phyloP scores from a whole-genome alignment of 2,329 filamentous ascomycete species.

The Magnaporthiopsis rhizophila region DNA sequence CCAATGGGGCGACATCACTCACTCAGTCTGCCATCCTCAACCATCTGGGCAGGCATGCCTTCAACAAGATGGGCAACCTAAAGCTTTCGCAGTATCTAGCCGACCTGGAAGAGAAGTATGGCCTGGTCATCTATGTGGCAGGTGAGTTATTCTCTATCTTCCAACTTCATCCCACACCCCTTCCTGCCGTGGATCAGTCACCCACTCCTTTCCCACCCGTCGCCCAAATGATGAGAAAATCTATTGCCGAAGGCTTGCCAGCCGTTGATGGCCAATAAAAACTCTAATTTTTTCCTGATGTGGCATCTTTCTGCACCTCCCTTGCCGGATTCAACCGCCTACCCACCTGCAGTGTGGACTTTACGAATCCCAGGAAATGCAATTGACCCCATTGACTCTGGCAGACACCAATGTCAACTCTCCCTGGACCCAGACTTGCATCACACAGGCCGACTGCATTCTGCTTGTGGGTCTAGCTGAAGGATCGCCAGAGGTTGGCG shows the following conservation, averaged over 20 bases:
- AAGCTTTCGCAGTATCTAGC: slow-evolving; percentile 94
- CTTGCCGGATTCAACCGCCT: background rate
- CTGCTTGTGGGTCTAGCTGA: slow-evolving; percentile 87
- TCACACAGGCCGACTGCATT: slow-evolving; percentile 93
- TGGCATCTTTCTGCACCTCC: slow-evolving; percentile 8
- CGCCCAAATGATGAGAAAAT: slow-evolving; percentile 42
- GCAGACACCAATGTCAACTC: slow-evolving; percentile 91
- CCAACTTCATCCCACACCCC: background rate
- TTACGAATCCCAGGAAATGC: background rate
- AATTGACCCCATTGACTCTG: background rate
- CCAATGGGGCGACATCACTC: slow-evolving; percentile 82
- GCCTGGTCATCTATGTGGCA: slow-evolving; percentile 88
- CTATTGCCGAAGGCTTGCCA: slow-evolving; percentile 38
- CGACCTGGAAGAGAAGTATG: slow-evolving; percentile 94
- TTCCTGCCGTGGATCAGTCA: too few species aligned
- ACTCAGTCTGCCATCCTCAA: slow-evolving; percentile 93
- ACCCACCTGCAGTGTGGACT: background rate
- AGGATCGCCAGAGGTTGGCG: slow-evolving; percentile 80
- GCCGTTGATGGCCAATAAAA: slow-evolving; percentile 47
- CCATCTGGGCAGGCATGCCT: slow-evolving; percentile 90
- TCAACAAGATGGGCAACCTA: slow-evolving; percentile 94
- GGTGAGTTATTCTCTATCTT: slow-evolving; percentile 35
- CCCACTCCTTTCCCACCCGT: slow-evolving; percentile 8
- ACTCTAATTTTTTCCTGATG: slow-evolving; percentile 65
- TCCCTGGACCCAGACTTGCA: slow-evolving; percentile 97